phyloP scores from a whole-genome alignment of 139 green algal species.

The Auxenochlorella protothecoides region DNA sequence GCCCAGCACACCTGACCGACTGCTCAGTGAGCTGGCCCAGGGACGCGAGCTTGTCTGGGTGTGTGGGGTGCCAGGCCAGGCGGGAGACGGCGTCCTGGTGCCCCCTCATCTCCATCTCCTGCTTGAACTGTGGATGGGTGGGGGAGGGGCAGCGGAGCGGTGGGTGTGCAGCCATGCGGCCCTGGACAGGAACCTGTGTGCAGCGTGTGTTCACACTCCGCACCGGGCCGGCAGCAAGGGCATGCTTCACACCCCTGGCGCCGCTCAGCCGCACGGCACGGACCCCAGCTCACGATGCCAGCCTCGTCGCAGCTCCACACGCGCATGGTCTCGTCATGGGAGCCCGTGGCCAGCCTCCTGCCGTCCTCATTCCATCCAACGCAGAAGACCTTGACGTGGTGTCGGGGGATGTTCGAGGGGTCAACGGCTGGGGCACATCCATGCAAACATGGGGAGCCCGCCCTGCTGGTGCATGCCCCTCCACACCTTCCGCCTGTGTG shows the following conservation, averaged over 20 bases:
- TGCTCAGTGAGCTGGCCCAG: conserved; percentile 10
- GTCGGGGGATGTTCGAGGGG: neutral
- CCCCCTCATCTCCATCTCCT: conserved; percentile 16
- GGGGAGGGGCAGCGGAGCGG: too few species aligned
- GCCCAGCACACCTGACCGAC: conserved; percentile 11
- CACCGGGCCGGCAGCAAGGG: too few species aligned
- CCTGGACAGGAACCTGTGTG: too few species aligned
- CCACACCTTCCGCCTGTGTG: conserved; percentile 18
- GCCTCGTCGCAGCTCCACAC: conserved; percentile 3
- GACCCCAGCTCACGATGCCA: too few species aligned
- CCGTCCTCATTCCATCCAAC: conserved; percentile 20
- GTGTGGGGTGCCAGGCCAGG: conserved; percentile 22
- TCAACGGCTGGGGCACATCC: neutral
- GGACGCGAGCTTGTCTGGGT: conserved; percentile 18
- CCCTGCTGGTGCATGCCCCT: neutral
- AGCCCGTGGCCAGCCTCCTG: conserved; percentile 21
- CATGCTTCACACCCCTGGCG: too few species aligned
- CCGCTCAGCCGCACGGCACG: too few species aligned
- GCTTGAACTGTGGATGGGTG: conserved; percentile 4
- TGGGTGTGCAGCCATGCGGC: too few species aligned
- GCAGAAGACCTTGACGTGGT: conserved; percentile 16
- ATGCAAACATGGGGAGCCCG: neutral
- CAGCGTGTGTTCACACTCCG: too few species aligned
- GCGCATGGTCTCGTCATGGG: conserved; percentile 19
- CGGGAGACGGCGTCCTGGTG: conserved; percentile 20